Conservation (phyloP, 2,329 filamentous ascomycete genomes). For the Xylariaceae sp. region DNA sequence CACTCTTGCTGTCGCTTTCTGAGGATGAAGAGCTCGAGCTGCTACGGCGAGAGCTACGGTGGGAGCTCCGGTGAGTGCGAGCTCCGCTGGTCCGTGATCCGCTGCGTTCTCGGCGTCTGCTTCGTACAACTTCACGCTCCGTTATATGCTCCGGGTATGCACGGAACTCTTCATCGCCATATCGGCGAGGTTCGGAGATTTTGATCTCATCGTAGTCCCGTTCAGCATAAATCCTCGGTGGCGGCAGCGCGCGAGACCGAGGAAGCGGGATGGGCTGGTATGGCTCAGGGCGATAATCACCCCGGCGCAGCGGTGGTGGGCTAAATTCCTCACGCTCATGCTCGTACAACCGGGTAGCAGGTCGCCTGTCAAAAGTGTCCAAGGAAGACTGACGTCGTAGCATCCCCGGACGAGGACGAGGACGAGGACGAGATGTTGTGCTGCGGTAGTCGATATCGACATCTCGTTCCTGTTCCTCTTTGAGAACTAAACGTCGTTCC, state of each 20-base stretch:
- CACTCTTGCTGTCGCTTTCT: constrained; percentile 41
- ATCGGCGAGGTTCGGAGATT: constrained; percentile 63
- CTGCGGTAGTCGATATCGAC: constrained; percentile 35
- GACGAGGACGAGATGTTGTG: constrained; percentile 55
- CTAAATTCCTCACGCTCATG: constrained; percentile 45
- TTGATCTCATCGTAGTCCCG: constrained; percentile 62
- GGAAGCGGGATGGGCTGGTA: constrained; percentile 67
- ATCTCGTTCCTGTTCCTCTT: constrained; percentile 49
- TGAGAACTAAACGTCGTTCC: constrained; percentile 52
- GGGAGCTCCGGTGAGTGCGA: constrained; percentile 24
- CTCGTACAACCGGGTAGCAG: constrained; percentile 48
- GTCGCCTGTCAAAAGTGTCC: constrained; percentile 82
- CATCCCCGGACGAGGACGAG: constrained; percentile 44
- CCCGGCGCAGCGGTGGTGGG: constrained; percentile 46
- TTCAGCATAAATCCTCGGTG: constrained; percentile 55
- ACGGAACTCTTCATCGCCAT: constrained; percentile 69
- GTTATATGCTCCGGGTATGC: constrained; percentile 55
- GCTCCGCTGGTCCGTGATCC: constrained; percentile 38
- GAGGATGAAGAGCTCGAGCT: constrained; percentile 42
- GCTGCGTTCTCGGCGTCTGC: constrained; percentile 42
- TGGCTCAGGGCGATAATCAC: constrained; percentile 53
- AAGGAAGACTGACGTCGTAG: constrained; percentile 82
- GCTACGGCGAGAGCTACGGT: constrained; percentile 31
- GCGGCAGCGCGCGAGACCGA: constrained; percentile 56
- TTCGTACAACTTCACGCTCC: constrained; percentile 58